These are phyloP conservation scores for Mycena latifolia DNA, from an alignment of 768 basidiomycete genomes.

Conservation along the genomic window DNA sequence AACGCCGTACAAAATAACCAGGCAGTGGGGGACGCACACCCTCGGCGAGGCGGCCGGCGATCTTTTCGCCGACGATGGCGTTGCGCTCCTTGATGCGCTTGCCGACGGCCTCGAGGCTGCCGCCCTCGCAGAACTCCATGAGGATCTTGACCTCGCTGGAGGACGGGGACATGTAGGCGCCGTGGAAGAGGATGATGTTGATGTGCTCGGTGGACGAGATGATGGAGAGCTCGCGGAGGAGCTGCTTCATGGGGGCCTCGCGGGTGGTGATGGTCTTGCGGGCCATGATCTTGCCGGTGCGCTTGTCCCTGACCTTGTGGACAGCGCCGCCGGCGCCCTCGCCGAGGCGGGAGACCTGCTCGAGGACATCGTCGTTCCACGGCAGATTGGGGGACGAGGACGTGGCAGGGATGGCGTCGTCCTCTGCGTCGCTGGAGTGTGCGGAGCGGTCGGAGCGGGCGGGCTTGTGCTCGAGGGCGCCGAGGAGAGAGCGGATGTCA, in stretches of 20 bases:
- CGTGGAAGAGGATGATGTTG: constrained; percentile 94
- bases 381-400: constrained; percentile 45
- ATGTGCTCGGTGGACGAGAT: constrained; percentile 85
- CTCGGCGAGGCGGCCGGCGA: constrained; percentile 93
- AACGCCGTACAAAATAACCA: constrained; percentile 23
- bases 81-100: constrained; percentile 85
- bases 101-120: constrained; percentile 91
- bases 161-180: constrained; percentile 89
- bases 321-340: constrained; percentile 98
- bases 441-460: constrained; percentile 27
- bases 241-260: constrained; percentile 92
- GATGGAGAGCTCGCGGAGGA: constrained; percentile 92
- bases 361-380: constrained; percentile 80
- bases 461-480: constrained; percentile 49
- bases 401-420: constrained; percentile 34
- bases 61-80: constrained; percentile 86
- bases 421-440: constrained; percentile 35
- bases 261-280: constrained; percentile 94
- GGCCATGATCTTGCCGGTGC: constrained; percentile 86
- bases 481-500: constrained; percentile 54
- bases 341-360: constrained; percentile 84
- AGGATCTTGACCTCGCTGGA: constrained; percentile 95
- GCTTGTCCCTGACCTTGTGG: constrained; percentile 90
- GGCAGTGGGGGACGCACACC: constrained; percentile 71
- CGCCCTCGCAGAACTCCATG: constrained; percentile 92